Evolutionary conservation across 805 yeast genomes (phyloP).

Genomic region (Hanseniaspora nectarophila): DNA sequence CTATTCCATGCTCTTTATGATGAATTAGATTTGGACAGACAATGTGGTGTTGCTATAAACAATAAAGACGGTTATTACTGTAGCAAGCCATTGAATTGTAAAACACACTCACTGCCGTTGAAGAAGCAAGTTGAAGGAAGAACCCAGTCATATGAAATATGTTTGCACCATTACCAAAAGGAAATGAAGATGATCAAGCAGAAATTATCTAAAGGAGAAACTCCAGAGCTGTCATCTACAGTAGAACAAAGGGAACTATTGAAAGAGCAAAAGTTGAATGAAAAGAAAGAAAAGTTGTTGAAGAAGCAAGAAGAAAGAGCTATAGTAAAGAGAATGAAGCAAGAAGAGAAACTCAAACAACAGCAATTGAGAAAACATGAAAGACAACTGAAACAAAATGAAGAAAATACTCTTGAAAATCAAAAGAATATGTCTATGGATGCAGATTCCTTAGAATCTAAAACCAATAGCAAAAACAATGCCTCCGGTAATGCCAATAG

Average conservation of each 20-base stretch:
- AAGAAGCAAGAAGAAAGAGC: slow-evolving; percentile 16
- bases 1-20: slow-evolving; percentile 52
- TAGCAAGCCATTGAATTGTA: slow-evolving; percentile 91
- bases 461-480: slow-evolving; percentile 15
- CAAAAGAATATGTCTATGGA: neutral
- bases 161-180: slow-evolving; percentile 81
- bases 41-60: slow-evolving; percentile 90
- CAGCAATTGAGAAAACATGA: slow-evolving; percentile 31
- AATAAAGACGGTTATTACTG: slow-evolving; percentile 75
- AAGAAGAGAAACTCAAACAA: slow-evolving; percentile 22
- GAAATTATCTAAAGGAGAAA: slow-evolving; percentile 32
- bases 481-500: neutral
- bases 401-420: slow-evolving; percentile 16
- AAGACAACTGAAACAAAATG: slow-evolving; percentile 27
- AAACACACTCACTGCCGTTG: slow-evolving; percentile 97
- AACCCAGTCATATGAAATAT: slow-evolving; percentile 79
- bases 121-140: slow-evolving; percentile 91
- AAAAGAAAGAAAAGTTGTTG: slow-evolving; percentile 21
- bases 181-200: slow-evolving; percentile 67
- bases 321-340: slow-evolving; percentile 14
- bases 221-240: neutral
- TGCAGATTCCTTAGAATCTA: neutral
- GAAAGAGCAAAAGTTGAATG: slow-evolving; percentile 24
- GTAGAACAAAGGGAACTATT: slow-evolving; percentile 21
- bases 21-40: slow-evolving; percentile 82